Percentiles rank a stretch among this genome's conserved stretches.
Conservation (phyloP, 305 asterid genomes). For the Fraxinus baroniana region DNA sequence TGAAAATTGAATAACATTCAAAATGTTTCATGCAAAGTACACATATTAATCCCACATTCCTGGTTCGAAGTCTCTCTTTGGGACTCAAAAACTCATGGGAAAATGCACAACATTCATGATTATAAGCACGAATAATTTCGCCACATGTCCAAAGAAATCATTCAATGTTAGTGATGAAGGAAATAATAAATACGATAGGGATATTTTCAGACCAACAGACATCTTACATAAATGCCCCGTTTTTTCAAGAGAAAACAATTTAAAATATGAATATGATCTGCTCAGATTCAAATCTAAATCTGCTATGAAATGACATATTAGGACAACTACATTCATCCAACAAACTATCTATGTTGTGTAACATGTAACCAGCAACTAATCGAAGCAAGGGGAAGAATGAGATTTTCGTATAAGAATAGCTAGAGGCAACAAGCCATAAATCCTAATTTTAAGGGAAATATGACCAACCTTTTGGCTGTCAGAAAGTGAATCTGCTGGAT, state of each 20-base stretch:
- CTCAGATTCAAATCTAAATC: neutral
- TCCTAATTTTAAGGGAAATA: neutral
- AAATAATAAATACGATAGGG: neutral
- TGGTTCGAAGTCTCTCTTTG: neutral
- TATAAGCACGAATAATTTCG: neutral
- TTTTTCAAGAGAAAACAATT: neutral
- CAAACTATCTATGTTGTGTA: neutral
- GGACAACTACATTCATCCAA: neutral
- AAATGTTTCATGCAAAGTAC: neutral
- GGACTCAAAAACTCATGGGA: neutral
- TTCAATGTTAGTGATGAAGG: neutral
- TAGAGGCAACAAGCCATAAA: neutral
- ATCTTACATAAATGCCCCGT: neutral
- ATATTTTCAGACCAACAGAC: neutral
- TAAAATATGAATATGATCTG: neutral
- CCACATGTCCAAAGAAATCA: neutral
- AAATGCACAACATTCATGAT: neutral
- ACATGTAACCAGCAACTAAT: neutral
- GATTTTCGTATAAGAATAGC: neutral
- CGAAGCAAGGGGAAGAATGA: neutral
- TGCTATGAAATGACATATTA: neutral
- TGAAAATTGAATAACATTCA: neutral
- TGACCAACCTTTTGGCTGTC: conserved; percentile 59
- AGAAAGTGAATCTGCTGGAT: conserved; percentile 59
- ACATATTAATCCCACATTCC: neutral